These are phyloP conservation scores for Paramecium octaurelia DNA, from an alignment of 73 alveolate genomes.

Conservation along the genomic window DNA sequence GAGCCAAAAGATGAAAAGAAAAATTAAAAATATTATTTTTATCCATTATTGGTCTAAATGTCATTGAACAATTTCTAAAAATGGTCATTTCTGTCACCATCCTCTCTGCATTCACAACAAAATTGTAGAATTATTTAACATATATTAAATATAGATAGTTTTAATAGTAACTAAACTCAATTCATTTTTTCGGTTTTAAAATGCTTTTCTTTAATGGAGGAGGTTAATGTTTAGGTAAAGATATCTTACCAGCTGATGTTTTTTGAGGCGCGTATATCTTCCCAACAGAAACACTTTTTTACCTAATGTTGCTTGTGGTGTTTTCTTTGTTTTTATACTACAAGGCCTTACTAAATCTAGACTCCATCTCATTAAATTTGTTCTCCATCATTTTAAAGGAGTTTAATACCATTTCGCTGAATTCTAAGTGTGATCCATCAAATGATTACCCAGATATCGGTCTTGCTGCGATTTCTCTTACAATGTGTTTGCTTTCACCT, in stretches of 20 bases:
- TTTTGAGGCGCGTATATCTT: neutral
- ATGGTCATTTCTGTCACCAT: neutral
- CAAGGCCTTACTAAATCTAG: neutral
- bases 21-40: neutral
- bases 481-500: neutral
- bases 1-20: neutral
- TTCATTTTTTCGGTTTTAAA: neutral
- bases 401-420: conserved; percentile 17
- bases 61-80: neutral
- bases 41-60: neutral
- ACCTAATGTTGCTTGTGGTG: neutral
- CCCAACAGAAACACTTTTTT: neutral
- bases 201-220: neutral
- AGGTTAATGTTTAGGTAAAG: neutral
- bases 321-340: neutral
- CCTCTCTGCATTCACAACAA: neutral
- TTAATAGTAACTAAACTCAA: neutral
- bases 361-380: conserved; percentile 7
- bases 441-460: neutral
- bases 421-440: neutral
- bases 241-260: neutral
- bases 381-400: conserved; percentile 22
- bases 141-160: neutral
- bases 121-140: neutral
- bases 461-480: neutral